phyloP scores from a whole-genome alignment of 208 protist species.

The Trypanosoma caninum region DNA sequence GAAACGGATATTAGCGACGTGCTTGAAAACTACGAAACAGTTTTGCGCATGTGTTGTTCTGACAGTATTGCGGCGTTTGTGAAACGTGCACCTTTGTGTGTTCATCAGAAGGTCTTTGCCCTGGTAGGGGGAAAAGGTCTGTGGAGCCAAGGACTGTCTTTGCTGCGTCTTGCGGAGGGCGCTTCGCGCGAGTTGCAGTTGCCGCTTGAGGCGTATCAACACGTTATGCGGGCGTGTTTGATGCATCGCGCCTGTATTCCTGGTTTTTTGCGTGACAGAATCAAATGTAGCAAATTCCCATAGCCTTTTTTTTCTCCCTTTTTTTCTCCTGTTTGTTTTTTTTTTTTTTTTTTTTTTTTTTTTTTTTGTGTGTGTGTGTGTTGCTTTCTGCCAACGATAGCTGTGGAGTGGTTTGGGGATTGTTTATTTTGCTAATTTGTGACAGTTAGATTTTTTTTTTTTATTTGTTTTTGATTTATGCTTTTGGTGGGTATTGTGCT shows the following conservation, averaged over 20 bases:
- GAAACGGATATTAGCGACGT: background rate
- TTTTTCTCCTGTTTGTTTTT: background rate
- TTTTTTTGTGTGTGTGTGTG: background rate
- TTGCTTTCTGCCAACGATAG: no score
- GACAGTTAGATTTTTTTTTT: no score
- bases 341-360: slow-evolving; percentile 3
- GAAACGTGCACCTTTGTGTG: slow-evolving; percentile 8
- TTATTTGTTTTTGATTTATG: no score
- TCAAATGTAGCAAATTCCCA: background rate
- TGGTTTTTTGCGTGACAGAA: slow-evolving; percentile 14
- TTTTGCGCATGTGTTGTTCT: slow-evolving; percentile 8
- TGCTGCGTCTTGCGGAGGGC: slow-evolving; percentile 14
- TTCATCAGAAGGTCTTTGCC: slow-evolving; percentile 25
- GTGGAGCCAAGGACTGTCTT: slow-evolving; percentile 13
- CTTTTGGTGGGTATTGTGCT: no score
- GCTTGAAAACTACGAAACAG: slow-evolving; percentile 14
- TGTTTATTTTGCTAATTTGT: slow-evolving; percentile 10
- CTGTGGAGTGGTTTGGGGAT: background rate
- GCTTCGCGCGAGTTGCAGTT: slow-evolving; percentile 12
- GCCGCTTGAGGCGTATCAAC: slow-evolving; percentile 27
- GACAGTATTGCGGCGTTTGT: background rate
- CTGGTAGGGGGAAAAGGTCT: slow-evolving; percentile 15
- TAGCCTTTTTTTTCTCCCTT: background rate
- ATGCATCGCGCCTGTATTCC: slow-evolving; percentile 28
- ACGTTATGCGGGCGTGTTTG: slow-evolving; percentile 31